Base-by-base conservation (phyloP, 805 yeast species). In the Candida adriatica region DNA sequence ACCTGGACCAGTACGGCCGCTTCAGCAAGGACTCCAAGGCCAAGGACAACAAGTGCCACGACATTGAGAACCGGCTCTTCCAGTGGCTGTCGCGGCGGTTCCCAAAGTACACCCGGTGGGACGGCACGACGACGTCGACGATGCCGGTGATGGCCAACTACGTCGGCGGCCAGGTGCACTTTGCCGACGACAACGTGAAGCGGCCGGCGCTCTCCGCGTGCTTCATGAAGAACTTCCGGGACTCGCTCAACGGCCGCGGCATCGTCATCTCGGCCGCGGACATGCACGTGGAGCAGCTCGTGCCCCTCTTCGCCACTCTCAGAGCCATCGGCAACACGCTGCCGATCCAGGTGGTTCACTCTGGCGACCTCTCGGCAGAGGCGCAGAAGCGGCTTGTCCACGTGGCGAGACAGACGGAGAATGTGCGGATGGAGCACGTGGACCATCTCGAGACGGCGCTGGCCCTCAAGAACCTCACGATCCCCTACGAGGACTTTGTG, bases 291-390 rank as follows among this genome's bases (percentile, higher is more conserved):
- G 40, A 45, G 7, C 43, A 53, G n/a, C 41, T 61, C 11, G 27
- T 50, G 4, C 43, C 51, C n/a, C 26, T 58, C 13, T 49, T 82
- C 21, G 65, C 68, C 1, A 49, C 68, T 26, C 43, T 64, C 10
- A 43, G 69, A 20, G 52, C 53, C 11, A 27, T 48, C 8, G 53
- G 55, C 2, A 66, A 64, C 42, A 37, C 30, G 9, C 42, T 61
- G 17, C 73, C 73, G 5, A 59, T 66, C 22, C 64, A 66, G 48
- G 39, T 66, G 6, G 46, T 66, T n/a, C 57, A 51, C 30, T 53
- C 54, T 30, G 61, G 56, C 20, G 59, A 60, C 27, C 29, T 60
- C 56, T 62, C 42, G 2, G 30, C 42, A 10, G 47, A 47, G 2
- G 35, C 57, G 1, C 58, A 59, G 17, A 48, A 55, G 13, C 43